These are phyloP conservation scores for Solanum etuberosum DNA, from an alignment of 257 asterid genomes.

Conservation along the genomic window DNA sequence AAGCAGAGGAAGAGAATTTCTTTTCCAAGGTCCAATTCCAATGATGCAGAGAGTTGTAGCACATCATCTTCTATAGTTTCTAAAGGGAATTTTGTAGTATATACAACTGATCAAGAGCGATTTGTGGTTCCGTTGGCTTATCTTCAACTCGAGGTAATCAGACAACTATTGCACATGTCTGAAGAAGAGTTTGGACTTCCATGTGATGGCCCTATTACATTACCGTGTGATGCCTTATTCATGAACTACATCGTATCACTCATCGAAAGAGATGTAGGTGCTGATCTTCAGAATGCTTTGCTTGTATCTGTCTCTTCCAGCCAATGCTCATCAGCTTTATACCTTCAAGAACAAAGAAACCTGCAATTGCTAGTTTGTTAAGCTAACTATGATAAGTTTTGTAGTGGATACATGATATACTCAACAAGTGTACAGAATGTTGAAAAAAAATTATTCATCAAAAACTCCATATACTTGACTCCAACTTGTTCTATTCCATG, in stretches of 20 bases:
- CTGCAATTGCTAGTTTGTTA: background rate
- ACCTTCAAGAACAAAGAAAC: background rate
- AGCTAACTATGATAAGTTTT: background rate
- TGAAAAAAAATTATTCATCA: background rate
- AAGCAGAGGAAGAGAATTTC: background rate
- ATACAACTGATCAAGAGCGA: slow-evolving; percentile 15
- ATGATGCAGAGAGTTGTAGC: background rate
- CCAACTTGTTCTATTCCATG: background rate
- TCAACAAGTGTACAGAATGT: background rate
- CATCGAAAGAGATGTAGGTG: slow-evolving; percentile 4
- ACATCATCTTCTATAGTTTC: background rate
- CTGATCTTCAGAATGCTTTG: slow-evolving; percentile 22
- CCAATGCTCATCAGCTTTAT: background rate
- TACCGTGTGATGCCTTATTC: slow-evolving; percentile 14
- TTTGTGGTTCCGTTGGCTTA: slow-evolving; percentile 14
- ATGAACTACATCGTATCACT: background rate
- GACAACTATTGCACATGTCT: slow-evolving; percentile 19
- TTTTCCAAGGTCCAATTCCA: background rate
- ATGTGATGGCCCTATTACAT: slow-evolving; percentile 9
- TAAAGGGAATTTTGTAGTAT: slow-evolving; percentile 28
- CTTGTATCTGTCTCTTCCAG: background rate
- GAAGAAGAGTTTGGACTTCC: slow-evolving; percentile 9
- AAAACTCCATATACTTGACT: background rate
- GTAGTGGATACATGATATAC: background rate
- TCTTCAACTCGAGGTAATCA: slow-evolving; percentile 11